Evolutionary conservation across 768 basidiomycete genomes (phyloP).

Genomic region (Lentinula edodes): DNA sequence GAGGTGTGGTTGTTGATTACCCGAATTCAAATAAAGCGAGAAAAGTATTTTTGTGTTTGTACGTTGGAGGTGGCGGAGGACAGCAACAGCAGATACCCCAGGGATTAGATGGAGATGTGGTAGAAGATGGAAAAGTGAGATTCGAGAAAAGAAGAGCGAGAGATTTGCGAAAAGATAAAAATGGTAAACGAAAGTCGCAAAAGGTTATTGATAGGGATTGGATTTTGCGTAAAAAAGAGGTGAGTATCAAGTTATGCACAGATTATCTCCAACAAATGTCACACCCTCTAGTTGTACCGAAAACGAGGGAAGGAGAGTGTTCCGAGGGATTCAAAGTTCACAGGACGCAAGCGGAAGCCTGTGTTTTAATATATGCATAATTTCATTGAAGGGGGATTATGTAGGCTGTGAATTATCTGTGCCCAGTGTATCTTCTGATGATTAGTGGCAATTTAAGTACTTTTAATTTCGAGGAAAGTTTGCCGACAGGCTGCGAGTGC

Average conservation of each 20-base stretch:
- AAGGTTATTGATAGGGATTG: slow-evolving; percentile 74
- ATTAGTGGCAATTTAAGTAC: slow-evolving; percentile 3
- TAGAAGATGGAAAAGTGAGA: slow-evolving; percentile 48
- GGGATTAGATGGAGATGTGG: slow-evolving; percentile 68
- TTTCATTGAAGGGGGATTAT: not conserved
- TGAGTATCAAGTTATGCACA: slow-evolving; percentile 21
- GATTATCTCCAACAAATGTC: slow-evolving; percentile 4
- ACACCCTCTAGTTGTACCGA: slow-evolving; percentile 61
- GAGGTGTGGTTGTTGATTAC: slow-evolving; percentile 94
- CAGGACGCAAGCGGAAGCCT: slow-evolving; percentile 81
- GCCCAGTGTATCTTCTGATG: not conserved
- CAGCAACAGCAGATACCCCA: slow-evolving; percentile 59
- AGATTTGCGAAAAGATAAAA: slow-evolving; percentile 46
- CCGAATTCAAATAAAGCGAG: slow-evolving; percentile 94
- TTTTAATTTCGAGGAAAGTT: slow-evolving; percentile 1
- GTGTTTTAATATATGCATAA: slow-evolving; percentile 51
- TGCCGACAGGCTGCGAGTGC: slow-evolving; percentile 49
- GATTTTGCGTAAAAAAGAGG: slow-evolving; percentile 98
- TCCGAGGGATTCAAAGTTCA: slow-evolving; percentile 82
- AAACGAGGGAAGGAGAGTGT: slow-evolving; percentile 82
- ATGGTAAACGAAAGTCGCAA: slow-evolving; percentile 62
- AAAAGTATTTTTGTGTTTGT: slow-evolving; percentile 92
- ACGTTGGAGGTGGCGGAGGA: slow-evolving; percentile 74
- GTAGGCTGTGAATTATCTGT: not conserved
- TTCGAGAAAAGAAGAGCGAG: slow-evolving; percentile 80